Evolutionary conservation across 2,329 filamentous ascomycete species (phyloP), one percentile per base, ranked within the genome.

Genomic region (Cordyceps pruinosa): DNA sequence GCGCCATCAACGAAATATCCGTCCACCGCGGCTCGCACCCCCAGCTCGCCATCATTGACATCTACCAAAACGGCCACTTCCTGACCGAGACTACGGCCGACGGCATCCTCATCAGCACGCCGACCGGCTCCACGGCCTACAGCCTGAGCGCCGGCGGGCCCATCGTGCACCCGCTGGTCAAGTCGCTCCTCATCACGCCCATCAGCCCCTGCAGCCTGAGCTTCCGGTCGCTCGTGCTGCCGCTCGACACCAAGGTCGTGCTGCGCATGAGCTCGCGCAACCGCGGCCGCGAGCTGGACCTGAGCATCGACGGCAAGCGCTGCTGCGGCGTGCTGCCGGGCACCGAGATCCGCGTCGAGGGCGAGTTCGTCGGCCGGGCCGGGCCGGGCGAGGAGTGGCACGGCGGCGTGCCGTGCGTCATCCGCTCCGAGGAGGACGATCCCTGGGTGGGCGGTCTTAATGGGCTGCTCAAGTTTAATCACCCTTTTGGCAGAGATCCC

Each of bases 401-500:
- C 32, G 90, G 92, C 26, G 93, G 93, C 12, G 92, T 97, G 15
- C 94, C 94, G 3, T 96, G 91, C 68, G 89, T 97, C 32, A 94
- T 97, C 66, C 79, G 91, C 46, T 73, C 75, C 2, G 82, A 86
- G 61, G 82, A 86, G 46, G 90, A 97, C 66, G 93, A 97, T 70
- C 90, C 93, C 19, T 99, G 94, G 94, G 93, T 99, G 2, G 93
- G 93, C 1, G 93, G 94, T 0, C 73, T 99, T 67, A 99, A 96
- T 68, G 90, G 90, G 10, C 70, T 97, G 66, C 74, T 99, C 64
- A 99, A 99, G 75, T 99, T 97, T 70, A 99, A 99, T 70, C 90
- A 96, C 73, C 92, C 93, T 0, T 97, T 97, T 77, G 94, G 94
- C 28, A 63, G 70, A 59, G 70, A 72, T 30, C 65, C 69, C 21